Evolutionary conservation across 495 filamentous ascomycete genomes (phyloP), one percentile per base, ranked within the genome.

Genomic region (Penicillium waksmanii): DNA sequence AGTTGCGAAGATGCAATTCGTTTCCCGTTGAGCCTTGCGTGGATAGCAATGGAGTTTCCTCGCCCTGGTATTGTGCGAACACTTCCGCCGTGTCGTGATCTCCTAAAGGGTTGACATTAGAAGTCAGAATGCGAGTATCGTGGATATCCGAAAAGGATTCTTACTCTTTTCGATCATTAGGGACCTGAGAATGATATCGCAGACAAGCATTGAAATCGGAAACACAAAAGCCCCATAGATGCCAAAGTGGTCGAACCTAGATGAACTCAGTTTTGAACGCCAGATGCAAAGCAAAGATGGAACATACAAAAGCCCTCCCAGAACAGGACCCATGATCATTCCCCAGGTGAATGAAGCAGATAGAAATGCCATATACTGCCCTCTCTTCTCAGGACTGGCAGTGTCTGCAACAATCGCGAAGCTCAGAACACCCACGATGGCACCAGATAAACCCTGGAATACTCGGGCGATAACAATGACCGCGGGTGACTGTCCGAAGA

Each of bases 261-360:
- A 48, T 12, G 8, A 9, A 3, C 0, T 48, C 19, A 3, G 21
- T 9, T 9, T 27, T 12, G 0, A 27, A 27, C 5, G 4, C 46
- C 21, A 27, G 33, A 10, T 33, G 33, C 56, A 34, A 25, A 51
- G 6, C 1, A 17, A 43, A 17, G n/a, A 27, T 2, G 44, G 21
- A 13, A 21, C 47, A 31, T 51, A 57, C 55, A 51, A 10, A 40
- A 51, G n/a, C 15, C 55, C 35, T 18, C 55, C 55, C 11, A 51
- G 11, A 18, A 50, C 47, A 42, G 55, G 55, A 12, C 55, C 55
- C 8, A 18, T 38, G 10, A 57, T 35, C 57, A 59, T 59, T 35
- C 57, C 57, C 49, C 57, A 59, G 2, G 57, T 59, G n/a, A 47
- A 53, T 23, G 57, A 53, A 36, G 44, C 13, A 18, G 57, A 59